phyloP scores from a whole-genome alignment of 2,329 filamentous ascomycete species.

The Ascochyta pisi region DNA sequence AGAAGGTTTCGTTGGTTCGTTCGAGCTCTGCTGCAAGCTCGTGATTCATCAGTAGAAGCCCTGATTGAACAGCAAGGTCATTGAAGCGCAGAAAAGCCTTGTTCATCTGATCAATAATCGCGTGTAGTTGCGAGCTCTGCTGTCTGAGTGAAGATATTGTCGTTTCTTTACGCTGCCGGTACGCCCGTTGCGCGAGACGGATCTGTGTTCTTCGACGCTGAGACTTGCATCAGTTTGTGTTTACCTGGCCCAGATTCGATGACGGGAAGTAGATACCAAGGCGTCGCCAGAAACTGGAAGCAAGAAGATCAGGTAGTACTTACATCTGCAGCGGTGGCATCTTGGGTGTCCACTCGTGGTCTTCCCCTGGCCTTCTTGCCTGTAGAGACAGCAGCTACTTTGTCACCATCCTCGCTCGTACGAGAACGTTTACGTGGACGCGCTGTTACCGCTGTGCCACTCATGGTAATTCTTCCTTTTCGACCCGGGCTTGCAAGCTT shows the following conservation, averaged over 20 bases:
- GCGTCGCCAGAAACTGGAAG: no score
- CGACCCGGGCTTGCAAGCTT: no score
- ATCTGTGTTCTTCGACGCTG: conserved; percentile 86
- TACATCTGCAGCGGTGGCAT: conserved; percentile 80
- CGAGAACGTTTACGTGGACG: conserved; percentile 41
- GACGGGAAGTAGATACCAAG: no score
- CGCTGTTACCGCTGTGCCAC: conserved; percentile 20
- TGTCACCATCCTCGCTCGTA: conserved; percentile 34
- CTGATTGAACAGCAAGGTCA: conserved; percentile 64
- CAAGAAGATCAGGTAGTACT: conserved; percentile 50
- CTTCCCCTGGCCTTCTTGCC: conserved; percentile 70
- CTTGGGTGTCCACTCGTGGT: conserved; percentile 76
- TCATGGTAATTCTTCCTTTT: conserved; percentile 25
- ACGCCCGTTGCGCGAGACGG: conserved; percentile 82
- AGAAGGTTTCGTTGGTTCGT: conserved; percentile 64
- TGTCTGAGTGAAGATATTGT: conserved; percentile 77
- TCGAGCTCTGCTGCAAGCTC: conserved; percentile 65
- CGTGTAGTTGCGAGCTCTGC: conserved; percentile 72
- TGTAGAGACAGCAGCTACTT: conserved; percentile 30
- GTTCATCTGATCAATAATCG: conserved; percentile 76
- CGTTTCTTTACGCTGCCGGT: conserved; percentile 82
- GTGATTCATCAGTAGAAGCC: conserved; percentile 64
- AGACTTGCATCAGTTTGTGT: background rate
- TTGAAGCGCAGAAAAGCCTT: conserved; percentile 72
- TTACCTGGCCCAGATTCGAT: no score